Evolutionary conservation across 306 rosid genomes (phyloP).

Genomic region (Quercus suber): DNA sequence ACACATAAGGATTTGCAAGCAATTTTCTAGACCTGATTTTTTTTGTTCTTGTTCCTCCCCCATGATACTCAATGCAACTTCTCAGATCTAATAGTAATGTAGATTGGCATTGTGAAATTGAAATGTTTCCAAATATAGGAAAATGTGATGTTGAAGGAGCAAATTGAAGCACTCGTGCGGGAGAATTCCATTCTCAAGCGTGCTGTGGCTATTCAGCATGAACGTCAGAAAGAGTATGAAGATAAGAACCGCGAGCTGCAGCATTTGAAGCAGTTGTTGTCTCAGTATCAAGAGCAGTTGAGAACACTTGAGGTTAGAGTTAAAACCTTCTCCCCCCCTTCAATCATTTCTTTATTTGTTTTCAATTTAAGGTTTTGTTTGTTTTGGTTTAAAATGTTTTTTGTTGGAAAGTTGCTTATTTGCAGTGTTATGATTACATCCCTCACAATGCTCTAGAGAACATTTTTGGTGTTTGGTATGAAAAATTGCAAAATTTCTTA

Average conservation of each 20-base stretch:
- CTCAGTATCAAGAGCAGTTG: constrained; percentile 88
- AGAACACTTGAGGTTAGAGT: constrained; percentile 78
- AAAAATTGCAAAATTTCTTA: too few species aligned
- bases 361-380: too few species aligned
- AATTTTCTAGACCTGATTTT: too few species aligned
- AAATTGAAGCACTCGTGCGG: constrained; percentile 61
- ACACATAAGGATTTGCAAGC: too few species aligned
- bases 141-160: constrained; percentile 75
- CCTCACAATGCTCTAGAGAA: too few species aligned
- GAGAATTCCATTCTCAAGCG: constrained; percentile 79
- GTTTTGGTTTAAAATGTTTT: too few species aligned
- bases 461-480: too few species aligned
- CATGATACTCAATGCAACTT: too few species aligned
- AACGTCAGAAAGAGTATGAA: constrained; percentile 73
- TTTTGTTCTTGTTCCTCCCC: too few species aligned
- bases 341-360: neutral
- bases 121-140: constrained; percentile 47
- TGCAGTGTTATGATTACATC: too few species aligned
- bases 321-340: neutral
- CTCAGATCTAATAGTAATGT: too few species aligned
- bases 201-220: constrained; percentile 78
- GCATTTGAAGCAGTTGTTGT: constrained; percentile 65
- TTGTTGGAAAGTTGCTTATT: too few species aligned
- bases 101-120: neutral
- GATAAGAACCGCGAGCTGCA: constrained; percentile 63